Conservation (phyloP, 2,329 filamentous ascomycete genomes). For the Exophiala mesophila region DNA sequence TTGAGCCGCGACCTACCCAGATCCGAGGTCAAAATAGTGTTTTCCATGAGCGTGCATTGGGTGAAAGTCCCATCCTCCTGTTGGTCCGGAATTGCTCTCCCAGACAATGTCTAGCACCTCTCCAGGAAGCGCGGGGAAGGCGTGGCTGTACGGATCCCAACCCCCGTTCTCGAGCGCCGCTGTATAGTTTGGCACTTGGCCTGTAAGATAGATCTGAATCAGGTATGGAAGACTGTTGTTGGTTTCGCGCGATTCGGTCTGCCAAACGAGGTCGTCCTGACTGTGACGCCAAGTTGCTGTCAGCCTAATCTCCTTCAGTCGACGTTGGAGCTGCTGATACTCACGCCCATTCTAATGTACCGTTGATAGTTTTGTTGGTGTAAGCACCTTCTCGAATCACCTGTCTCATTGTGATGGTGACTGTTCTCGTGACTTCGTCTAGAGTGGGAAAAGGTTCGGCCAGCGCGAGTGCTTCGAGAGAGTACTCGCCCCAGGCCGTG, state of each 20-base stretch:
- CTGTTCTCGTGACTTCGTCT: constrained; percentile 46
- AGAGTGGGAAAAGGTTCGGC: constrained; percentile 24
- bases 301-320: constrained; percentile 1
- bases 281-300: constrained; percentile 8
- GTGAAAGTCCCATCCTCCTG: constrained; percentile 36
- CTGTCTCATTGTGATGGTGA: constrained; percentile 42
- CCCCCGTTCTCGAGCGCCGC: constrained; percentile 38
- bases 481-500: constrained; percentile 25
- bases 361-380: constrained; percentile 20
- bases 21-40: constrained; percentile 44
- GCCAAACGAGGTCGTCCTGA: constrained; percentile 45
- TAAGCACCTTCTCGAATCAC: constrained; percentile 21
- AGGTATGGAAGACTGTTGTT: constrained; percentile 38
- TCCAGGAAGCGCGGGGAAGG: constrained; percentile 38
- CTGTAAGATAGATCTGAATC: constrained; percentile 41
- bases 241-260: constrained; percentile 33
- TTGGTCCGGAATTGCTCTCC: constrained; percentile 34
- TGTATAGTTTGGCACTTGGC: constrained; percentile 37
- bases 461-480: constrained; percentile 21
- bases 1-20: constrained; percentile 35
- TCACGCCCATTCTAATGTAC: constrained; percentile 26
- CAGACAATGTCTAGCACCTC: constrained; percentile 45
- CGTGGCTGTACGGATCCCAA: constrained; percentile 36
- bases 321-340: no score
- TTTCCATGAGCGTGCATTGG: constrained; percentile 45